These are phyloP conservation scores for Hemileccinum impolitum DNA, from an alignment of 768 basidiomycete genomes.

Conservation along the genomic window DNA sequence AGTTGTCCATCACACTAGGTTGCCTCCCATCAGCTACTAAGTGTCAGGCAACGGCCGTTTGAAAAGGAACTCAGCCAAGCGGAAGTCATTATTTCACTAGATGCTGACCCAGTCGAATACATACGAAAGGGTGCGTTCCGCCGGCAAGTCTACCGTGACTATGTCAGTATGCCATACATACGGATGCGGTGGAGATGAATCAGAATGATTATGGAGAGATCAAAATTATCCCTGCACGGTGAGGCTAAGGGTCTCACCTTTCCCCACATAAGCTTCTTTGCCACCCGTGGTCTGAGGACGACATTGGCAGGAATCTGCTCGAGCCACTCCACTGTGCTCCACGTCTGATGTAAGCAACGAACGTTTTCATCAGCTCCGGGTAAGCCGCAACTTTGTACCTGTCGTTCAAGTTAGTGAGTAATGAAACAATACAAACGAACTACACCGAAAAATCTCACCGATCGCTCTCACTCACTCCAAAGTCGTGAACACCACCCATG, in stretches of 20 bases:
- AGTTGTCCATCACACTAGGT: no score
- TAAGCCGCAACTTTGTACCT: slow-evolving; percentile 73
- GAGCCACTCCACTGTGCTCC: slow-evolving; percentile 66
- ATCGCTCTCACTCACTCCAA: slow-evolving; percentile 46
- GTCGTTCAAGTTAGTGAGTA: slow-evolving; percentile 32
- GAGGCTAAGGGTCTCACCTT: slow-evolving; percentile 15
- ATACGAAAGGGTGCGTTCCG: not conserved
- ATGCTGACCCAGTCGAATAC: not conserved
- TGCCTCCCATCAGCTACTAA: no score
- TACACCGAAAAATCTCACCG: slow-evolving; percentile 17
- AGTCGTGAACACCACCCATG: slow-evolving; percentile 70
- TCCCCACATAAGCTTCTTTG: slow-evolving; percentile 31
- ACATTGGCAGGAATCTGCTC: slow-evolving; percentile 49
- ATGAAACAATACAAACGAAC: not conserved
- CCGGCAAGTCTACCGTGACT: no score
- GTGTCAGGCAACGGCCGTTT: not conserved
- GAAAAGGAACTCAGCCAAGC: not conserved
- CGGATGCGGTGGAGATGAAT: not conserved
- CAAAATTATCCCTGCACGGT: not conserved
- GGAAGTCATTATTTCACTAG: not conserved
- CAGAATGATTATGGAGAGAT: no score
- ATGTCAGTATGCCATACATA: slow-evolving; percentile 2
- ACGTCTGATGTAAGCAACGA: slow-evolving; percentile 67
- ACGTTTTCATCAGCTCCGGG: slow-evolving; percentile 67
- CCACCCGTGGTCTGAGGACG: slow-evolving; percentile 30